These are phyloP conservation scores for Fusarium subtropicale DNA, from an alignment of 2,329 filamentous ascomycete species.

Conservation along the genomic window DNA sequence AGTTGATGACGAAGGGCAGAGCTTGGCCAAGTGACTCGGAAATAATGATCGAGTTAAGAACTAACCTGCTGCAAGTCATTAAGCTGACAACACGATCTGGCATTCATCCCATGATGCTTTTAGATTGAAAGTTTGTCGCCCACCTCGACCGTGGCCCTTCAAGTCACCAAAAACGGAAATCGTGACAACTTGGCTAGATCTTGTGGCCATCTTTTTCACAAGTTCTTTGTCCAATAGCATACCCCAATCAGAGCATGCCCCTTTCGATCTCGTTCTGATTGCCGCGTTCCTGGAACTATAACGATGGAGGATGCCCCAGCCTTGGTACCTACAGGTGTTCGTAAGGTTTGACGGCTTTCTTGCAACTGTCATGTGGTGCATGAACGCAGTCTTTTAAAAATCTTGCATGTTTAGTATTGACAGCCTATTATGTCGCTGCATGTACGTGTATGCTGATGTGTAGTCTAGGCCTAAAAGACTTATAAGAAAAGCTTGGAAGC, in stretches of 20 bases:
- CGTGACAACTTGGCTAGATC: neutral
- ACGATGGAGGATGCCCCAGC: conserved; percentile 23
- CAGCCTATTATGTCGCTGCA: neutral
- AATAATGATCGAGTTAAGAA: neutral
- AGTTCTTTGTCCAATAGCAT: conserved; percentile 23
- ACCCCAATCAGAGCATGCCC: conserved; percentile 34
- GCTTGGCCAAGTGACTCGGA: neutral
- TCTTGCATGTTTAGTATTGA: neutral
- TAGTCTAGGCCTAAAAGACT: neutral
- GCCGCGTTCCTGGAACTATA: conserved; percentile 22
- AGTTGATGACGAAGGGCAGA: neutral
- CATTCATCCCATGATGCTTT: neutral
- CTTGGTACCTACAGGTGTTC: neutral
- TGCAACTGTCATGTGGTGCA: conserved; percentile 28
- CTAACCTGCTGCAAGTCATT: conserved; percentile 17
- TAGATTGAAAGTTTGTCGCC: conserved; percentile 14
- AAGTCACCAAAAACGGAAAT: conserved; percentile 16
- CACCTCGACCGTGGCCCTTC: neutral
- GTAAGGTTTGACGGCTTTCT: conserved; percentile 8
- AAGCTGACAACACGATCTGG: neutral
- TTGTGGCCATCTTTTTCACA: conserved; percentile 27
- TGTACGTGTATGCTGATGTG: neutral
- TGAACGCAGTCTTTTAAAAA: conserved; percentile 10
- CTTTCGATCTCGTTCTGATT: conserved; percentile 26
- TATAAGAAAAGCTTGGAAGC: conserved; percentile 1